Conservation (phyloP, 1,284 basidiomycete species). For the Ceratobasidium papillatum region DNA sequence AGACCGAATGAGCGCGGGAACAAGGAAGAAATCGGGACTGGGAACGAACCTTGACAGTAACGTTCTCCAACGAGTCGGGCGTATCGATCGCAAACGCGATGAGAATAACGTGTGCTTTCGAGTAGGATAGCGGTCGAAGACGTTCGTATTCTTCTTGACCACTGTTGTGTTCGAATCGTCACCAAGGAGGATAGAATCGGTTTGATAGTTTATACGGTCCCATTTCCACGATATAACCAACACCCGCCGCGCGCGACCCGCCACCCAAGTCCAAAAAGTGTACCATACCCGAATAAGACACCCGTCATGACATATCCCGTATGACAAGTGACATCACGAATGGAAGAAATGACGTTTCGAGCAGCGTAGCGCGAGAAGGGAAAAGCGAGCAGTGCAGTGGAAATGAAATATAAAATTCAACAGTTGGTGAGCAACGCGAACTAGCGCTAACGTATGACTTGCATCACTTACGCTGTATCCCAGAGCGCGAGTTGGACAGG, state of each 20-base stretch:
- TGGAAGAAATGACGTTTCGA: conserved; percentile 6
- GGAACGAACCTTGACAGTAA: conserved; percentile 79
- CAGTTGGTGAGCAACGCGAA: conserved; percentile 7
- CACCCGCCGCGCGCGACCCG: background rate
- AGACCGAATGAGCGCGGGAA: conserved; percentile 11
- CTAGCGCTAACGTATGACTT: background rate
- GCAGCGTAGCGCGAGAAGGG: conserved; percentile 45
- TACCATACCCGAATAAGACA: background rate
- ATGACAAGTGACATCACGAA: conserved; percentile 71
- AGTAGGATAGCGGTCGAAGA: conserved; percentile 94
- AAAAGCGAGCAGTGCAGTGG: conserved; percentile 42
- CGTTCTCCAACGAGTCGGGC: conserved; percentile 96
- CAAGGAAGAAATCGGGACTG: background rate
- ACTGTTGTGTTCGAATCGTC: conserved; percentile 27
- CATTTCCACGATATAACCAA: background rate
- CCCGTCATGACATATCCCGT: conserved; percentile 87
- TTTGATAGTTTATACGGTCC: background rate
- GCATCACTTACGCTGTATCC: conserved; percentile 91
- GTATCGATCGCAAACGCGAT: conserved; percentile 98
- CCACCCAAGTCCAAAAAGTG: background rate
- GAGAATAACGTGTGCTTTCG: conserved; percentile 97
- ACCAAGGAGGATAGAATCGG: background rate
- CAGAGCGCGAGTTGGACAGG: conserved; percentile 94
- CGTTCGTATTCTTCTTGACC: conserved; percentile 60
- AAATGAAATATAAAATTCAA: conserved; percentile 1